Percentiles rank a stretch among this genome's conserved stretches.
phyloP scores from a whole-genome alignment of 2,329 filamentous ascomycete genomes.

The Ophiostoma sp. region DNA sequence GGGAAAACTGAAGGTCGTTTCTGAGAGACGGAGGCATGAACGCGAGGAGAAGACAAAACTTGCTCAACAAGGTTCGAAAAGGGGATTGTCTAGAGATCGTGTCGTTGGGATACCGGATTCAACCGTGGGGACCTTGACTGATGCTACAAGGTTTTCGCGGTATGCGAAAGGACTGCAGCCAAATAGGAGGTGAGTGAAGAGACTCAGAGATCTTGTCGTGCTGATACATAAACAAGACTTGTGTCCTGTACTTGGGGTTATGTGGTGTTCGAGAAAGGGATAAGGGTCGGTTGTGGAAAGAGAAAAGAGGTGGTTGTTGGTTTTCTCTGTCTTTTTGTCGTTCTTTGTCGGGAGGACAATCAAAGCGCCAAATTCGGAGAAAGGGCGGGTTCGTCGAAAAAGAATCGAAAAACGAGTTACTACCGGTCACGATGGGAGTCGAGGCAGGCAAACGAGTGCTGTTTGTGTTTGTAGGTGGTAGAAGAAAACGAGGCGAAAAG shows the following conservation, averaged over 20 bases:
- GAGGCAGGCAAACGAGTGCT: neutral
- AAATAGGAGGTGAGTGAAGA: slow-evolving; percentile 89
- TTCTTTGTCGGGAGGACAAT: slow-evolving; percentile 12
- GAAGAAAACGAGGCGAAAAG: slow-evolving; percentile 2
- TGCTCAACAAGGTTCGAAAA: slow-evolving; percentile 8
- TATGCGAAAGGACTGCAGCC: slow-evolving; percentile 97
- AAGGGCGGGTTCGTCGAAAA: neutral
- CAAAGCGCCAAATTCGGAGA: neutral
- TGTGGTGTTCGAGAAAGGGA: slow-evolving; percentile 19
- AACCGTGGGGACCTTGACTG: slow-evolving; percentile 90
- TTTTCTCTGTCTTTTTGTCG: neutral
- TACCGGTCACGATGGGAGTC: neutral
- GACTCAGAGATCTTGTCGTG: slow-evolving; percentile 86
- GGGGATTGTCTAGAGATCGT: slow-evolving; percentile 16
- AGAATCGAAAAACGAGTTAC: neutral
- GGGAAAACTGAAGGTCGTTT: slow-evolving; percentile 53
- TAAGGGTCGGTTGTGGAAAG: neutral
- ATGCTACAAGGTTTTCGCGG: slow-evolving; percentile 89
- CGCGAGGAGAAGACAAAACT: slow-evolving; percentile 38
- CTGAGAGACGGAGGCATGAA: slow-evolving; percentile 59
- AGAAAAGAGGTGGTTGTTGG: neutral
- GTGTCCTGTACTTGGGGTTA: slow-evolving; percentile 39
- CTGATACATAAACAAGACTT: slow-evolving; percentile 95
- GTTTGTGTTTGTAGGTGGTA: neutral
- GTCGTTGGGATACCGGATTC: slow-evolving; percentile 44